These are phyloP conservation scores for Erucastrum elatum DNA, from an alignment of 345 rosid genomes.

Conservation along the genomic window DNA sequence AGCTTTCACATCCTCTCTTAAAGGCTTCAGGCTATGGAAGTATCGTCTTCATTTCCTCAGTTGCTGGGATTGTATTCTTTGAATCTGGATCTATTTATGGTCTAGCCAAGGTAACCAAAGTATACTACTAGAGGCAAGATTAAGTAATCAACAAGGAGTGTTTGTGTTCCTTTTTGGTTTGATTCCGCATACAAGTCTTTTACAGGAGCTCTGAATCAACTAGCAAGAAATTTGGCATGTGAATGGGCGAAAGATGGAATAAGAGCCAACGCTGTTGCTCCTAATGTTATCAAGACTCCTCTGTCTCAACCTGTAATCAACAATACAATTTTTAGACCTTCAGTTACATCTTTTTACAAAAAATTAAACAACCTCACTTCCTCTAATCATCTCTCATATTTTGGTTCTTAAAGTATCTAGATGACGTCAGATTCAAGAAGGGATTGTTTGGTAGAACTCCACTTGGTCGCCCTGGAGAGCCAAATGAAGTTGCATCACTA, in stretches of 20 bases:
- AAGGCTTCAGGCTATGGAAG: not conserved
- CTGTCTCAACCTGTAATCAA: not conserved
- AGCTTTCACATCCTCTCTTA: not conserved
- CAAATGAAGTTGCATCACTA: slow-evolving; percentile 51
- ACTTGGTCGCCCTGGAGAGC: slow-evolving; percentile 47
- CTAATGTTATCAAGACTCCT: slow-evolving; percentile 24
- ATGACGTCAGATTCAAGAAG: slow-evolving; percentile 1
- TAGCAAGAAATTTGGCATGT: slow-evolving; percentile 31
- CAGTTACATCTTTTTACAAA: not conserved
- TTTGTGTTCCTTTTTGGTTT: not conserved
- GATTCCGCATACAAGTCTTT: not conserved
- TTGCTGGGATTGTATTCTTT: not conserved
- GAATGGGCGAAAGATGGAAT: slow-evolving; percentile 36
- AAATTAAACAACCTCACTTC: not conserved
- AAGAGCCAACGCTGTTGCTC: slow-evolving; percentile 42
- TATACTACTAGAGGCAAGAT: not conserved
- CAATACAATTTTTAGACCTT: not conserved
- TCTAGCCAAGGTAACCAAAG: not conserved
- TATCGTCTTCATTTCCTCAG: not conserved
- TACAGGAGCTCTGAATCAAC: slow-evolving; percentile 32
- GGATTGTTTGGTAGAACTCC: slow-evolving; percentile 39
- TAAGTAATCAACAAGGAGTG: not conserved
- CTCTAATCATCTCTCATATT: not conserved
- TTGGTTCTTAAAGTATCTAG: slow-evolving; percentile 12
- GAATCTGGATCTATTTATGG: not conserved